Base-by-base conservation (phyloP, 2,329 filamentous ascomycete genomes). In the Diaporthe australafricana region DNA sequence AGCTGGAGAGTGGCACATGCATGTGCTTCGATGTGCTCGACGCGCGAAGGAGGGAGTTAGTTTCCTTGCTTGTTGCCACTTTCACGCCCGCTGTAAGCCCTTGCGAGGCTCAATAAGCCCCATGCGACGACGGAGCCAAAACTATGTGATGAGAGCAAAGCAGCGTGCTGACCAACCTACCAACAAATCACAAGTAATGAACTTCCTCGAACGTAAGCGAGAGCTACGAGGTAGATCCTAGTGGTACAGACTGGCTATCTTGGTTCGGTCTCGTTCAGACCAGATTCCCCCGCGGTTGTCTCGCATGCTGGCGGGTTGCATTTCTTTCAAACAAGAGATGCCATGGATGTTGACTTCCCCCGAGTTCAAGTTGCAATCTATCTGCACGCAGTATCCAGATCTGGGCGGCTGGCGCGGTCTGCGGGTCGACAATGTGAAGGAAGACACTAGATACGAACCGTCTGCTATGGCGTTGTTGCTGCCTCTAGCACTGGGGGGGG, bases 81-180 rank as follows among this genome's bases (percentile, higher is more conserved):
- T 48, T n/a, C n/a, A n/a, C 20, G 57, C 22, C 57, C 47, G 25
- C 11, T 47, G 25, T 63, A 25, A 63, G 60, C 60, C 60, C 60
- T 63, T 63, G 60, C n/a, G 42, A 63, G 60, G 60, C 60, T 63
- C 60, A 25, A 63, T 32, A 63, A 63, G 42, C 60, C 60, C 60
- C 60, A 63, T 35, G 12, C 6, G 16, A 30, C 27, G 25, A 25
- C 60, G 60, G 42, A 35, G 17, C 60, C 32, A 35, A 63, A 63
- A 63, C 60, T 63, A 42, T 63, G 48, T 22, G 17, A 1, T 9
- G 27, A 35, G 22, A 35, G 27, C 42, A 35, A 30, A 17, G n/a
- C 30, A n/a, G 17, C 20, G 60, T 48, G 60, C 42, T n/a, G 40
- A 62, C 45, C 56, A 45, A 40, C 57, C 42, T 48, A 11, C 60